A percentile compares a stretch with the other conserved stretches of the same genome.
Evolutionary conservation across 345 rosid species (phyloP).

Genomic region (Sisymbrium irio): DNA sequence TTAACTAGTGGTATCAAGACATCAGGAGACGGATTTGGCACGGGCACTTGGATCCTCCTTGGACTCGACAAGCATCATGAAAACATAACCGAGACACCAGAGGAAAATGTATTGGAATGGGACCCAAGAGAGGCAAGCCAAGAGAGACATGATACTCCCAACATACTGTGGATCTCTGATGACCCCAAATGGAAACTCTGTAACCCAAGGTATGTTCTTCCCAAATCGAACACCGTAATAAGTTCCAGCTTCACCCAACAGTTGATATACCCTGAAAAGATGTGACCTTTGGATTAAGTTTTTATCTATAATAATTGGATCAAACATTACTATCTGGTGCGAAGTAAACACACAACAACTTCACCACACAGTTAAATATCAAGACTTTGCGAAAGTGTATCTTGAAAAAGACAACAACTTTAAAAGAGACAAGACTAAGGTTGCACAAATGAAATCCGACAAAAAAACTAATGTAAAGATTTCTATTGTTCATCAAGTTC

Average conservation of each 20-base stretch:
- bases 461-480: background rate
- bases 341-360: too few relatives aligned
- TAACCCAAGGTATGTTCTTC: slow-evolving; percentile 77
- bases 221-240: slow-evolving; percentile 91
- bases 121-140: slow-evolving; percentile 73
- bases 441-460: too few relatives aligned
- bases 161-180: slow-evolving; percentile 90
- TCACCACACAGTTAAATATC: too few relatives aligned
- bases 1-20: background rate
- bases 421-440: too few relatives aligned
- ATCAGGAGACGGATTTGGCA: slow-evolving; percentile 57
- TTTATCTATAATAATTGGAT: too few relatives aligned
- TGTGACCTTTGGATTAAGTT: background rate
- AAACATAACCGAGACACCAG: slow-evolving; percentile 71
- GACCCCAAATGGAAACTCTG: slow-evolving; percentile 81
- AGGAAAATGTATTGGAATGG: slow-evolving; percentile 76
- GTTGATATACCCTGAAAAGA: slow-evolving; percentile 71
- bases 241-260: slow-evolving; percentile 89
- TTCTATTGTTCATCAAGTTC: background rate
- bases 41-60: slow-evolving; percentile 66
- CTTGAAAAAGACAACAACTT: background rate
- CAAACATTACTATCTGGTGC: too few relatives aligned
- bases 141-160: slow-evolving; percentile 79
- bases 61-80: slow-evolving; percentile 67
- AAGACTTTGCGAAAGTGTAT: too few relatives aligned